Evolutionary conservation across 169 alveolate genomes (phyloP).

Genomic region (Plasmodium fragile): DNA sequence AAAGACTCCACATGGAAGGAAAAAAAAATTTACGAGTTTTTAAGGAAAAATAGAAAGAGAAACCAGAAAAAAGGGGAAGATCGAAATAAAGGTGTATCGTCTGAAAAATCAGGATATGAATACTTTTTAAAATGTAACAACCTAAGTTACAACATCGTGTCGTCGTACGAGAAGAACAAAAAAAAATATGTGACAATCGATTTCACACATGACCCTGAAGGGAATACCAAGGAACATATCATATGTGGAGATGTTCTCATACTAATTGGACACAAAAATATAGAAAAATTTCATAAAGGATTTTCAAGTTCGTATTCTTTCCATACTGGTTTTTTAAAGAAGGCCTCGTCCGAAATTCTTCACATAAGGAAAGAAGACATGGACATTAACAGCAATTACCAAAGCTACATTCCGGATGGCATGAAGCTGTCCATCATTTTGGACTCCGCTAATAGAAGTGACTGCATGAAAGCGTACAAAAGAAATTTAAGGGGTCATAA

Average conservation of each 20-base stretch:
- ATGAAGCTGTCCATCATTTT: slow-evolving; percentile 63
- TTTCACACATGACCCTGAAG: slow-evolving; percentile 79
- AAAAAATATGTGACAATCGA: slow-evolving; percentile 78
- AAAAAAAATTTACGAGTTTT: slow-evolving; percentile 17
- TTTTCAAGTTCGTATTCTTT: slow-evolving; percentile 81
- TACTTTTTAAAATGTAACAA: slow-evolving; percentile 59
- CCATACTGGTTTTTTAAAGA: slow-evolving; percentile 81
- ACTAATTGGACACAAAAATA: slow-evolving; percentile 77
- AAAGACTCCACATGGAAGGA: not conserved
- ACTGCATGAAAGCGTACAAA: slow-evolving; percentile 43
- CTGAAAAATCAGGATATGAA: slow-evolving; percentile 48
- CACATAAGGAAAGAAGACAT: slow-evolving; percentile 74
- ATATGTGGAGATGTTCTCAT: slow-evolving; percentile 83
- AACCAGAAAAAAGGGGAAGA: slow-evolving; percentile 17
- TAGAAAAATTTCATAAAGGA: slow-evolving; percentile 76
- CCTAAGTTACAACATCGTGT: slow-evolving; percentile 51
- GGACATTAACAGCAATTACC: slow-evolving; percentile 71
- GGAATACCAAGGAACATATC: slow-evolving; percentile 78
- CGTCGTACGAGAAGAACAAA: slow-evolving; percentile 71
- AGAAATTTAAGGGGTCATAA: slow-evolving; percentile 35
- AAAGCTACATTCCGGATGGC: slow-evolving; percentile 62
- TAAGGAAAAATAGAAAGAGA: not conserved
- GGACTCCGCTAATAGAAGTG: slow-evolving; percentile 31
- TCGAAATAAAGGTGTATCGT: not conserved
- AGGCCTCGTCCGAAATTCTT: slow-evolving; percentile 37